Base-by-base conservation (phyloP, 2,329 filamentous ascomycete species). In the Mariannaea sp. region DNA sequence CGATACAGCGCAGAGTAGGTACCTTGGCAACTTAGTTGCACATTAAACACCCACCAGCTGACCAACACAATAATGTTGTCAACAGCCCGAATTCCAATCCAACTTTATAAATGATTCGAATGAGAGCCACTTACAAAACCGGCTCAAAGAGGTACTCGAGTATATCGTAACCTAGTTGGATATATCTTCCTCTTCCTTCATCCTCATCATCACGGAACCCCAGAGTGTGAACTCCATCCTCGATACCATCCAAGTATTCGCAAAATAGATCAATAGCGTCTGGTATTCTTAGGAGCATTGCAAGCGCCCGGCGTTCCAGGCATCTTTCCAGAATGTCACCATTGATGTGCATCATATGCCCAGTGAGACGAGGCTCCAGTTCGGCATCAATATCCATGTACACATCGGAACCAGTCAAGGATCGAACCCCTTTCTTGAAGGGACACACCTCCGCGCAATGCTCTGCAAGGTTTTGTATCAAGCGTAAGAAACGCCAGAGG, bases 381-480 rank as follows among this genome's bases (percentile, higher is more conserved):
- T 65, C 59, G 33, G 53, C 35, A n/a, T 58, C 64, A 29, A 64
- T 27, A 29, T 61, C 59, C 16, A 56, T 40, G n/a, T 58, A 57
- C 42, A 53, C 38, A 7, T 58, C 49, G 12, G 19, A 29, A 4
- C 44, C 30, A 6, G 24, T 24, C 4, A 40, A 22, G 27, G 50
- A 69, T 16, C 14, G 39, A 7, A 24, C 42, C n/a, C 40, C 42
- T 29, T 35, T 48, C 9, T 22, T 70, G 55, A 81, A 82, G 3
- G 82, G 79, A 53, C 77, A 84, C 10, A 85, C 70, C 3, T 66
- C 59, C 6, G 69, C 64, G 20, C 78, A 80, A 20, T 71, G 69
- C 40, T 79, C 69, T 22, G 83, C 84, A 41, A 95, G 68, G 53
- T 88, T 87, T 65, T 95, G 87, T 1, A 97, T 68, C 57, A 93